phyloP scores from a whole-genome alignment of 2,329 filamentous ascomycete genomes.

The Trichocomaceae sp. region DNA sequence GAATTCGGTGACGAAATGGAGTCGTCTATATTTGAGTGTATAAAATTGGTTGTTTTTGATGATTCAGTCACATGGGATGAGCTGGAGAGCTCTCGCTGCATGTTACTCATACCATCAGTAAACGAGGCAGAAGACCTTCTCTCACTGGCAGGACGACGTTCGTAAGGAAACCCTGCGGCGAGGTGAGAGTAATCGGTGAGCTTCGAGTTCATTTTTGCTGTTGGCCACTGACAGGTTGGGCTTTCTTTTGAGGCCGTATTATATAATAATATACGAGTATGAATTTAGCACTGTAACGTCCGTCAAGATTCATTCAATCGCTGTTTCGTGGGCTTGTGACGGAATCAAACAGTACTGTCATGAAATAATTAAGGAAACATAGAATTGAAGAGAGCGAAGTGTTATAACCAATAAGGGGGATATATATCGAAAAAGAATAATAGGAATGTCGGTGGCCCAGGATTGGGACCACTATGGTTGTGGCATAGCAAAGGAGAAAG shows the following conservation, averaged over 20 bases:
- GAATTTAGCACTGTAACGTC: not conserved
- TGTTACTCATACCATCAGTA: slow-evolving; percentile 3
- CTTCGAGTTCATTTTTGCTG: not conserved
- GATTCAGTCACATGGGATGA: slow-evolving; percentile 4
- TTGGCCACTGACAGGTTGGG: not conserved
- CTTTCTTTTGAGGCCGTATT: not conserved
- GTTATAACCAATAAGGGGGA: no score
- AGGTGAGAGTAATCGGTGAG: not conserved
- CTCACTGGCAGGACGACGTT: not conserved
- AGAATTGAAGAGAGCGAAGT: not conserved
- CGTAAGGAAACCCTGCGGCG: not conserved
- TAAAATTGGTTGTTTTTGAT: slow-evolving; percentile 1
- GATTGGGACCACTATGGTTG: not conserved
- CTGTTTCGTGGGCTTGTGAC: not conserved
- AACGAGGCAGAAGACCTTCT: slow-evolving; percentile 1
- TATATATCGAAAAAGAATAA: no score
- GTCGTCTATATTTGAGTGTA: slow-evolving; percentile 5
- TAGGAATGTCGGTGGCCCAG: not conserved
- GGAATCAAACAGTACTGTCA: not conserved
- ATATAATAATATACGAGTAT: not conserved
- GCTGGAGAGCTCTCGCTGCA: not conserved
- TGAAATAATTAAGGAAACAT: not conserved
- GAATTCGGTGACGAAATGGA: not conserved
- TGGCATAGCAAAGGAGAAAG: not conserved
- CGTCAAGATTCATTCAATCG: not conserved